Percentiles rank a stretch among this genome's conserved stretches.
Evolutionary conservation across 208 protist genomes (phyloP).

Genomic region (Crithidia fasciculata): DNA sequence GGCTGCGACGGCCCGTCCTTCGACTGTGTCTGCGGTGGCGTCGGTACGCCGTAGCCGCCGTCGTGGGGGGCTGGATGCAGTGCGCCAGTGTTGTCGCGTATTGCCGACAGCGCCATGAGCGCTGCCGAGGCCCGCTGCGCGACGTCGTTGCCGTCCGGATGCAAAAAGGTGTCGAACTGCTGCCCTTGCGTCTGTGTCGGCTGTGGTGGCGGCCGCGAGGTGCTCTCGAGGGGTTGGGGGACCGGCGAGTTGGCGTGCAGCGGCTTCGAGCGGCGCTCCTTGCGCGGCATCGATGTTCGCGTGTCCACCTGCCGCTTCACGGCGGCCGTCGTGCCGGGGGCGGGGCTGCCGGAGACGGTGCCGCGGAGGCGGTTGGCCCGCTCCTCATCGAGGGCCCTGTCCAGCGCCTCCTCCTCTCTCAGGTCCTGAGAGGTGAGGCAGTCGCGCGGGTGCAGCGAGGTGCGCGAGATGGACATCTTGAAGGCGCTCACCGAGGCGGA

Average conservation of each 20-base stretch:
- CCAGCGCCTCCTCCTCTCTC: background rate
- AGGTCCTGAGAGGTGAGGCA: background rate
- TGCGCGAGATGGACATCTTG: slow-evolving; percentile 9
- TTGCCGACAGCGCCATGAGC: slow-evolving; percentile 23
- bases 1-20: background rate
- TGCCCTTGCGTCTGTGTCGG: background rate
- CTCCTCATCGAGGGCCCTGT: background rate
- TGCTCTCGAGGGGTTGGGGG: background rate
- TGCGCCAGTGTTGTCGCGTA: slow-evolving; percentile 17
- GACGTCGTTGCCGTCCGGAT: slow-evolving; percentile 1
- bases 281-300: slow-evolving; percentile 20
- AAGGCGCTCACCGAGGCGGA: slow-evolving; percentile 12
- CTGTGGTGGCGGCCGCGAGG: background rate
- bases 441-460: background rate
- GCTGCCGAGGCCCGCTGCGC: slow-evolving; percentile 26
- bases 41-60: background rate
- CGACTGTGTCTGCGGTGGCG: background rate
- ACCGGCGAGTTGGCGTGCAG: background rate
- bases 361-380: slow-evolving; percentile 4
- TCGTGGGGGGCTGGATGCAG: background rate
- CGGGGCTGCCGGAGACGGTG: background rate
- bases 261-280: slow-evolving; percentile 36
- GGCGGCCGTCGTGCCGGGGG: background rate
- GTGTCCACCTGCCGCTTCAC: background rate
- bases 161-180: slow-evolving; percentile 1